Percentiles rank a stretch among this genome's conserved stretches.
Conservation (phyloP, 805 yeast genomes). For the Myxozyma monticola region DNA sequence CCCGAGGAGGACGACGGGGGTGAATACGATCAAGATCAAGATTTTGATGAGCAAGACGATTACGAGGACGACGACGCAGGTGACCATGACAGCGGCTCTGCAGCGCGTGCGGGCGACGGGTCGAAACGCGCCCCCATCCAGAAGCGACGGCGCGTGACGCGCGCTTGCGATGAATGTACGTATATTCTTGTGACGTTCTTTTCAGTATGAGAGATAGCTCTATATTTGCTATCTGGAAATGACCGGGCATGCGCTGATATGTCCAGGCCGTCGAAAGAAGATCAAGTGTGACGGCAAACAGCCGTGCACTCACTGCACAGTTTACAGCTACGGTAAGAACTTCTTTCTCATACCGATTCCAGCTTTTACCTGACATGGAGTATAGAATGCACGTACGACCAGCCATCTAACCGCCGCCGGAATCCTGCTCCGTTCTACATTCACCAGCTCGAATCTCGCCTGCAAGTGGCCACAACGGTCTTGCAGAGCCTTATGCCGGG, state of each 20-base stretch:
- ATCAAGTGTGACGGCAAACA: slow-evolving; percentile 78
- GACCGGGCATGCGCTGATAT: background rate
- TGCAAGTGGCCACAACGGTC: slow-evolving; percentile 42
- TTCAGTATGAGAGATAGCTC: background rate
- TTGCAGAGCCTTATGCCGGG: slow-evolving; percentile 44
- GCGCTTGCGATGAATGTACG: slow-evolving; percentile 72
- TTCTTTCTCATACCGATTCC: too few species aligned
- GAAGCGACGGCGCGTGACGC: slow-evolving; percentile 63
- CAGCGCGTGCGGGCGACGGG: background rate
- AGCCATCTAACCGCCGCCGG: slow-evolving; percentile 62
- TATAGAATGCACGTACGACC: slow-evolving; percentile 71
- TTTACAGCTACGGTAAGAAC: slow-evolving; percentile 61
- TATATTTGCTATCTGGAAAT: too few species aligned
- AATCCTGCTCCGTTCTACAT: slow-evolving; percentile 36
- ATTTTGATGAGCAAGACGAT: background rate
- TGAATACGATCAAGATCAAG: slow-evolving; percentile 2
- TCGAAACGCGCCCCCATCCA: slow-evolving; percentile 31
- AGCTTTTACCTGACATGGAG: background rate
- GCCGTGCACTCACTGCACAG: slow-evolving; percentile 83
- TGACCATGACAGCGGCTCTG: slow-evolving; percentile 1
- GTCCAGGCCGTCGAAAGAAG: slow-evolving; percentile 57
- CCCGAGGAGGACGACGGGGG: slow-evolving; percentile 9
- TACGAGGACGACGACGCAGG: slow-evolving; percentile 9
- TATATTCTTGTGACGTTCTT: background rate
- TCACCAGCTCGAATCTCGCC: slow-evolving; percentile 40